Percentiles rank a stretch among this genome's conserved stretches.
Evolutionary conservation across 768 basidiomycete species (phyloP).

Genomic region (Podaxis rugospora): DNA sequence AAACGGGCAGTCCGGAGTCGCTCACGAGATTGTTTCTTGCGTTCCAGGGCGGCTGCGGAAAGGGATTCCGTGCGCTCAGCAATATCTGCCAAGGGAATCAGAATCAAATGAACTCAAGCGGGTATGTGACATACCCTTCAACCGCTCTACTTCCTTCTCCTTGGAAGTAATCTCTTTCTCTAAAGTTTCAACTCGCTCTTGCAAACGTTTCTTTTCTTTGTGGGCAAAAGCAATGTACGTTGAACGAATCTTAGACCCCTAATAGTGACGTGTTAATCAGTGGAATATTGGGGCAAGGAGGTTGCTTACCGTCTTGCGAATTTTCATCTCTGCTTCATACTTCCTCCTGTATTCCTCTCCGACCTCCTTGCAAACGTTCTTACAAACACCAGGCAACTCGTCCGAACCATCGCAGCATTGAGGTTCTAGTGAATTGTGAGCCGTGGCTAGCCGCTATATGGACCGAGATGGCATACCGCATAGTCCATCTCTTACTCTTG

Average conservation of each 20-base stretch:
- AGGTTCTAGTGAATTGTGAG: constrained; percentile 50
- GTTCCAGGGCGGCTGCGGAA: constrained; percentile 76
- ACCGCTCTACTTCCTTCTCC: constrained; percentile 68
- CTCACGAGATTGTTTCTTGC: constrained; percentile 85
- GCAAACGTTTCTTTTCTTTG: constrained; percentile 84
- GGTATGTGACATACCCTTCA: constrained; percentile 48
- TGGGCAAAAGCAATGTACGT: constrained; percentile 84
- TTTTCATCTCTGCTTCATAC: constrained; percentile 69
- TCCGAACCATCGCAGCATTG: constrained; percentile 97
- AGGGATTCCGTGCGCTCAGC: constrained; percentile 75
- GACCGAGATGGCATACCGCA: constrained; percentile 62
- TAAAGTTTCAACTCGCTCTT: constrained; percentile 52
- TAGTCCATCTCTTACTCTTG: constrained; percentile 87
- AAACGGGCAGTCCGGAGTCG: background rate
- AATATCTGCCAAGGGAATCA: constrained; percentile 45
- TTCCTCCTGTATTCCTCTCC: constrained; percentile 67
- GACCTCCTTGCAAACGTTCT: constrained; percentile 70
- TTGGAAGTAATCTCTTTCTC: constrained; percentile 54
- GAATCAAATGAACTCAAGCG: background rate
- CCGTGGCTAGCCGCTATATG: background rate
- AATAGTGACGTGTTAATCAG: background rate
- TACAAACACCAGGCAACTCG: constrained; percentile 77
- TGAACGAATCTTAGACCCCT: constrained; percentile 91
- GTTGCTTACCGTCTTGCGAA: constrained; percentile 68
- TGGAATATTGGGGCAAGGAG: background rate